phyloP scores from a whole-genome alignment of 1,284 basidiomycete species.

The Trichosporon sp. region DNA sequence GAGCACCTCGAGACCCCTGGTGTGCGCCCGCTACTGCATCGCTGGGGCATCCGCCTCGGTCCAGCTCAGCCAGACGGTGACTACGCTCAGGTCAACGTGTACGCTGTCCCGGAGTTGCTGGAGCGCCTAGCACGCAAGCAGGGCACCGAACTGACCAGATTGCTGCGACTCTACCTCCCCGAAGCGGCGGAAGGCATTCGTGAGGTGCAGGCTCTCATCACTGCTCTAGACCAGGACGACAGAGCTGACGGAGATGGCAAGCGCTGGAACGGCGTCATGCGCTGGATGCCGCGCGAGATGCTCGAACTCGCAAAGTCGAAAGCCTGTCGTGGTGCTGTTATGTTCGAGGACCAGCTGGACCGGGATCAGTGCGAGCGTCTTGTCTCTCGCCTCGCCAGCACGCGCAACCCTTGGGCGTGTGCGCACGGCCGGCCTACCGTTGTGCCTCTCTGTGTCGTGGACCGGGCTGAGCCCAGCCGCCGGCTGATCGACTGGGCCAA shows the following conservation, averaged over 20 bases:
- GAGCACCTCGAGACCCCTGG: slow-evolving; percentile 48
- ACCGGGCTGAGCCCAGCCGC: not conserved
- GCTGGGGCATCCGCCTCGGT: slow-evolving; percentile 69
- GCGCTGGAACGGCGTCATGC: slow-evolving; percentile 55
- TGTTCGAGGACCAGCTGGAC: slow-evolving; percentile 85
- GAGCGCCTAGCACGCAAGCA: slow-evolving; percentile 32
- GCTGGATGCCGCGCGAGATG: slow-evolving; percentile 71
- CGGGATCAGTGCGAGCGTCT: slow-evolving; percentile 66
- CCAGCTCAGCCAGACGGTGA: slow-evolving; percentile 20
- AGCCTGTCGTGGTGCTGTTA: slow-evolving; percentile 89
- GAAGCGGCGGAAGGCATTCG: slow-evolving; percentile 25
- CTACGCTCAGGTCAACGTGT: slow-evolving; percentile 45
- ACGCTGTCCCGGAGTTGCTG: slow-evolving; percentile 41
- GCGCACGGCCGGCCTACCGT: slow-evolving; percentile 67
- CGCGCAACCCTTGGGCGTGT: slow-evolving; percentile 83
- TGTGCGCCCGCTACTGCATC: slow-evolving; percentile 53
- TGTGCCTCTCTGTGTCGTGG: slow-evolving; percentile 43
- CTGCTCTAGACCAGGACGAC: slow-evolving; percentile 7
- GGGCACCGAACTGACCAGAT: slow-evolving; percentile 32
- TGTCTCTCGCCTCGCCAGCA: slow-evolving; percentile 62
- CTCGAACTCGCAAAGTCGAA: slow-evolving; percentile 83
- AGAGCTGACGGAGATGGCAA: not conserved
- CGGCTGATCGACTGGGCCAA: slow-evolving; percentile 26
- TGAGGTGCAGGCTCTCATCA: slow-evolving; percentile 36
- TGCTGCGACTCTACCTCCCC: slow-evolving; percentile 35